Percentiles rank a stretch among this genome's conserved stretches.
Evolutionary conservation across 2,329 filamentous ascomycete genomes (phyloP).

Genomic region (Pseudogymnoascus sp.): DNA sequence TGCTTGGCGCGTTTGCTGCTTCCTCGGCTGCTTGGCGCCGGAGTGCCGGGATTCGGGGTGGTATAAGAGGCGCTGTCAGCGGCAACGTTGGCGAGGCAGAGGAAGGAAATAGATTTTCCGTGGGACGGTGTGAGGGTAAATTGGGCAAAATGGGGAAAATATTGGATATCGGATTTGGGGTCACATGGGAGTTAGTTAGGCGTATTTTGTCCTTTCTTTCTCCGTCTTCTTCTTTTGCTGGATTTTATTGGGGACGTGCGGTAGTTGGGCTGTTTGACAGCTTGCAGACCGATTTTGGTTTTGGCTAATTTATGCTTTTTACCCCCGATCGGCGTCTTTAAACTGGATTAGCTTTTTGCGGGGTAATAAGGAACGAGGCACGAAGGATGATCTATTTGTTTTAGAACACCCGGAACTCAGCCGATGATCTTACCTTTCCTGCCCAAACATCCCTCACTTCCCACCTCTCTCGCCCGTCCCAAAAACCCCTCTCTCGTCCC

Average conservation of each 20-base stretch:
- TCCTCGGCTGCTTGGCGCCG: background rate
- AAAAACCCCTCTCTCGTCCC: no score
- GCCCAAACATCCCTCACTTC: background rate
- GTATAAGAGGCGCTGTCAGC: background rate
- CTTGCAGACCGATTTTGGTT: background rate
- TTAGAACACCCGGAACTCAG: background rate
- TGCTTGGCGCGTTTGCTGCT: background rate
- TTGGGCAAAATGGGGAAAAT: background rate
- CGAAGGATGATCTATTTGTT: background rate
- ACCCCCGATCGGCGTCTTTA: background rate
- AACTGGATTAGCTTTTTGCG: background rate
- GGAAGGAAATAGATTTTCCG: slow-evolving; percentile 1
- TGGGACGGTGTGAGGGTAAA: background rate
- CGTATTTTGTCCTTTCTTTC: no score
- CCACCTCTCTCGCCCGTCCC: background rate
- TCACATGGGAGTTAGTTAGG: no score
- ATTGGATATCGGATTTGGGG: background rate
- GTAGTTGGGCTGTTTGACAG: background rate
- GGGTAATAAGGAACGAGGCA: background rate
- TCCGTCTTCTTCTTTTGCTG: no score
- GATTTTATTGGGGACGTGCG: background rate
- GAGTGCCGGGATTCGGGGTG: background rate
- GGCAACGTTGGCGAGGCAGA: background rate
- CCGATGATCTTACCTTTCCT: background rate
- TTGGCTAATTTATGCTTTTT: background rate